A percentile compares a stretch with the other conserved stretches of the same genome.
Evolutionary conservation across 1,284 basidiomycete genomes (phyloP).

Genomic region (Laetiporus sulphureus): DNA sequence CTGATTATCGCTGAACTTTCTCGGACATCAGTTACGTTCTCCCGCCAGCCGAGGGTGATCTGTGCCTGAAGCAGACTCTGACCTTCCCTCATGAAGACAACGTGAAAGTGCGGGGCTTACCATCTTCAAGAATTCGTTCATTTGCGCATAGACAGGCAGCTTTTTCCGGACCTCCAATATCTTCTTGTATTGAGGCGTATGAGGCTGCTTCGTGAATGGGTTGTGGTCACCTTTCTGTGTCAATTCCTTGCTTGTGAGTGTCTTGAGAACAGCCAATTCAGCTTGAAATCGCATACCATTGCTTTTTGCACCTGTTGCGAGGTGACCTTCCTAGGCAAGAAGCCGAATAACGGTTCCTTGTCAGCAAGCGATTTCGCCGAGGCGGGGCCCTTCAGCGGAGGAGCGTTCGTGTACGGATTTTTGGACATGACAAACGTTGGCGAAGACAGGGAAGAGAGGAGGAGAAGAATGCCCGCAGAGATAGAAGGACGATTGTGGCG

Average conservation of each 20-base stretch:
- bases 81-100: conserved; percentile 29
- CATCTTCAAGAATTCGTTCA: conserved; percentile 86
- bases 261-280: too few relatives aligned
- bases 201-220: conserved; percentile 82
- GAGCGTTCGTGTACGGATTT: conserved; percentile 20
- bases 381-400: conserved; percentile 10
- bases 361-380: conserved; percentile 5
- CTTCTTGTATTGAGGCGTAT: conserved; percentile 78
- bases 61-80: conserved; percentile 24
- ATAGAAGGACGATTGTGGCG: not conserved
- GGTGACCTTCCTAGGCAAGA: conserved; percentile 50
- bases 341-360: conserved; percentile 45
- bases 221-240: conserved; percentile 77
- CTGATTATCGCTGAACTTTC: conserved; percentile 80
- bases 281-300: conserved; percentile 43
- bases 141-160: conserved; percentile 89
- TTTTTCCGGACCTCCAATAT: conserved; percentile 84
- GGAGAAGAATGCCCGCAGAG: not conserved
- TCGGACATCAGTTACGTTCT: conserved; percentile 28
- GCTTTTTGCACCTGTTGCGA: conserved; percentile 22
- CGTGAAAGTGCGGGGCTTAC: conserved; percentile 39
- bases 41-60: conserved; percentile 15
- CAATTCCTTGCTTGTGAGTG: not conserved
- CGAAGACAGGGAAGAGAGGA: not conserved
- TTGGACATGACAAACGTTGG: conserved; percentile 4